Conservation (phyloP, 2,329 filamentous ascomycete genomes). For the Stagonosporopsis rhizophila region DNA sequence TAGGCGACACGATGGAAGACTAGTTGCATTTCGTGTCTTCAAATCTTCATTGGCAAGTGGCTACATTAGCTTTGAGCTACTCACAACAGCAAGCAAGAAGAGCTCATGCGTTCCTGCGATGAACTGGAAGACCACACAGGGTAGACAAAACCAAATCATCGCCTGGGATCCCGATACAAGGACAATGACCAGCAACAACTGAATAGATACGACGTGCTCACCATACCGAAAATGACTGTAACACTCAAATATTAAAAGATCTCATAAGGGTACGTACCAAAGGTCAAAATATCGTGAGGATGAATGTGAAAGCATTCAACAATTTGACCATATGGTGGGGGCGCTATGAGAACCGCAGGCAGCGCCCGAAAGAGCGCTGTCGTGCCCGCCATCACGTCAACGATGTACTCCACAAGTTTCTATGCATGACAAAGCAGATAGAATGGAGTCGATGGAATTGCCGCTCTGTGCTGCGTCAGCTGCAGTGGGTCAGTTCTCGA, state of each 20-base stretch:
- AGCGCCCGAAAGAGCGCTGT: neutral
- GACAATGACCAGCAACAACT: neutral
- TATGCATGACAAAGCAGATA: slow-evolving; percentile 2
- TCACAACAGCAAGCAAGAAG: no score
- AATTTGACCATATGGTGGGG: neutral
- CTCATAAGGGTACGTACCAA: neutral
- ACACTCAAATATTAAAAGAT: neutral
- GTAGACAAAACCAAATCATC: no score
- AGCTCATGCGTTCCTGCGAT: no score
- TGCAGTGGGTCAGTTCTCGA: neutral
- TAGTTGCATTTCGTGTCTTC: no score
- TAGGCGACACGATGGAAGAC: no score
- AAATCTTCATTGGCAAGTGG: no score
- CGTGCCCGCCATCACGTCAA: neutral
- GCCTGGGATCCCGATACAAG: no score
- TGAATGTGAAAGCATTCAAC: neutral
- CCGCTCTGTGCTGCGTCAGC: neutral
- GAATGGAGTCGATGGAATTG: neutral
- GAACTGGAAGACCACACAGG: no score
- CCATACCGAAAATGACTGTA: neutral
- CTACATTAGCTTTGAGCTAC: no score
- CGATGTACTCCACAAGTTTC: neutral
- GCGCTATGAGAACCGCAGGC: neutral
- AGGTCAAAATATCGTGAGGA: neutral
- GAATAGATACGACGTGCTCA: neutral